These are phyloP conservation scores for Candida ficus DNA, from an alignment of 805 yeast species.

Conservation along the genomic window DNA sequence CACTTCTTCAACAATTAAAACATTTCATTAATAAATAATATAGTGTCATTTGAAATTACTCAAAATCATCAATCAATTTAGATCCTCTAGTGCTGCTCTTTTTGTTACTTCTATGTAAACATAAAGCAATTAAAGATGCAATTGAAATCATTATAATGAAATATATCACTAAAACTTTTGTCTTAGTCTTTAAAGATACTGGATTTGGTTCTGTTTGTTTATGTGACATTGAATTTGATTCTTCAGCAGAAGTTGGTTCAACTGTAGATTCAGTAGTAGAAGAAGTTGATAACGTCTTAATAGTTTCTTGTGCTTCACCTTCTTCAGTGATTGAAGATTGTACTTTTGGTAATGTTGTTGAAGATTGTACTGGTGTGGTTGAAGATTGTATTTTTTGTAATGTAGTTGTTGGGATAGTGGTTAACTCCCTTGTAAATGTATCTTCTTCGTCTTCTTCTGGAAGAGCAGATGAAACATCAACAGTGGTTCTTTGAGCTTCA, in stretches of 20 bases:
- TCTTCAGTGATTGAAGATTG: too few relatives aligned
- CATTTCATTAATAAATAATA: neutral
- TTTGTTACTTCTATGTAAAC: neutral
- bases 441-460: too few relatives aligned
- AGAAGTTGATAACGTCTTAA: too few relatives aligned
- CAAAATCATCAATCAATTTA: neutral
- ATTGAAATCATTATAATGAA: constrained; percentile 24
- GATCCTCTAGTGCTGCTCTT: neutral
- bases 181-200: constrained; percentile 18
- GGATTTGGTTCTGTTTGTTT: neutral
- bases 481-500: too few relatives aligned
- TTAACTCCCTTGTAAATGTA: too few relatives aligned
- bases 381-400: too few relatives aligned
- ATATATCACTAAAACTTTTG: constrained; percentile 26
- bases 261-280: neutral
- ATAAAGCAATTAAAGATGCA: constrained; percentile 8
- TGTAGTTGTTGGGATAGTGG: too few relatives aligned
- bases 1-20: too few relatives aligned
- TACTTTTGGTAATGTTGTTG: too few relatives aligned
- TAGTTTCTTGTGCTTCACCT: too few relatives aligned
- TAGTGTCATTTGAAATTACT: neutral
- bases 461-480: too few relatives aligned
- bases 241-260: neutral
- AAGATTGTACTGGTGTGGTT: too few relatives aligned
- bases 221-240: neutral